Evolutionary conservation across 2,329 filamentous ascomycete species (phyloP), one percentile per base, ranked within the genome.

Genomic region (Penicillium sp.): DNA sequence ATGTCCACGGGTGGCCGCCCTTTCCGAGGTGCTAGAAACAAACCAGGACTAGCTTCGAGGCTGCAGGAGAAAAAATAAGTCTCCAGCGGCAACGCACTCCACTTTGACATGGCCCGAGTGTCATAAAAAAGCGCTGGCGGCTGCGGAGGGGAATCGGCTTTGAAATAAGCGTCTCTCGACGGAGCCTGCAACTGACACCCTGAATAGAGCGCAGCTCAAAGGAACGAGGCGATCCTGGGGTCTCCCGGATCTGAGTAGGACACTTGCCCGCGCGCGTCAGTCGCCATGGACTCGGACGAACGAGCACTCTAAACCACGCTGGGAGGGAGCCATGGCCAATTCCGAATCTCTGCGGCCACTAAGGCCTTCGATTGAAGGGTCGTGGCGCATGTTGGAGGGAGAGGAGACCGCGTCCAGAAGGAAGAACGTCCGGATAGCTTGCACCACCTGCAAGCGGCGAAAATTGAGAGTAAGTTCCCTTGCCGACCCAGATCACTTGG

Each of bases 341-440:
- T n/a, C 10, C n/a, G 23, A 29, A 26, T 16, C 14, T 4, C 25
- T 2, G 3, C 17, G 34, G 34, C 7, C 10, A 20, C 15, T 36
- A 14, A 18, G 10, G 16, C 34, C 34, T 20, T 36, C 34, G 7
- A 28, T 36, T 20, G 34, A 36, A 28, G 23, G 23, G 10, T 15
- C 26, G 17, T 33, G 27, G 4, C 50, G 51, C n/a, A n/a, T n/a
- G n/a, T n/a, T n/a, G n/a, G n/a, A n/a, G n/a, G n/a, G 27, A 35
- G 37, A 40, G 27, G 46, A 54, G 30, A 17, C 39, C 11, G 44
- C 42, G 7, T 43, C 43, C 16, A 45, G 47, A 16, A 48, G 51
- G 33, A 57, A 50, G 38, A 56, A 59, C 30, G 53, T 51, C 25
- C 53, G 56, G 2, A 47, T 48, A 9, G 56, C 56, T 3, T 59